These are phyloP conservation scores for Capronia americana DNA, from an alignment of 2,329 filamentous ascomycete species.

Conservation along the genomic window DNA sequence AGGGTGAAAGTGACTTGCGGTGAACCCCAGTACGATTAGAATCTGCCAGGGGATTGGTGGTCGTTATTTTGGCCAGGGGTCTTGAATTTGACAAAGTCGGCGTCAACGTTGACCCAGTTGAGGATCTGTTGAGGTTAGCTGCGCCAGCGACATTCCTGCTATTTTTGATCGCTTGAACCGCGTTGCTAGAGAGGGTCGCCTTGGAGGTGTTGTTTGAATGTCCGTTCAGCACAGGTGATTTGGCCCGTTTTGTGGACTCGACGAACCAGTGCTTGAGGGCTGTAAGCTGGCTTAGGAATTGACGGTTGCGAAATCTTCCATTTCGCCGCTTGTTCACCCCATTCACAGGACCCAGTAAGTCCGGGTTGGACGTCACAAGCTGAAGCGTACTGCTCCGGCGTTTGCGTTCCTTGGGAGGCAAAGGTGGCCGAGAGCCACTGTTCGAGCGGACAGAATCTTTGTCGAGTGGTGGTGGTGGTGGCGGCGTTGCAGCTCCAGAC, in stretches of 20 bases:
- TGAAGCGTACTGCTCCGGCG: conserved; percentile 86
- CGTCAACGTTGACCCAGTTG: conserved; percentile 35
- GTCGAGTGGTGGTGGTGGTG: conserved; percentile 74
- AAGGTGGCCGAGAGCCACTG: conserved; percentile 78
- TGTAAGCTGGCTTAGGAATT: conserved; percentile 66
- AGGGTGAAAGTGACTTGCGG: conserved; percentile 82
- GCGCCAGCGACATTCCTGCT: conserved; percentile 9
- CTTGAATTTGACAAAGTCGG: conserved; percentile 32
- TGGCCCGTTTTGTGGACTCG: conserved; percentile 68
- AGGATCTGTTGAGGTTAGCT: conserved; percentile 26
- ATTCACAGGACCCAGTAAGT: conserved; percentile 62
- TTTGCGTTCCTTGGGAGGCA: conserved; percentile 85
- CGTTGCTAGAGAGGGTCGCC: conserved; percentile 11
- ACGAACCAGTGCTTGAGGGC: conserved; percentile 76
- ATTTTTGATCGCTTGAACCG: conserved; percentile 11
- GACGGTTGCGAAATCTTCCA: conserved; percentile 35
- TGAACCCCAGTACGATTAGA: conserved; percentile 38
- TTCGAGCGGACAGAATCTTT: conserved; percentile 77
- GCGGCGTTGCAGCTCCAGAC: conserved; percentile 55
- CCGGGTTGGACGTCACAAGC: conserved; percentile 74
- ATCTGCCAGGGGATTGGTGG: conserved; percentile 35
- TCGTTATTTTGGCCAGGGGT: conserved; percentile 29
- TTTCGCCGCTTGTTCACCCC: conserved; percentile 56
- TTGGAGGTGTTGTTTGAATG: conserved; percentile 17
- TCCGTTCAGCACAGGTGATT: conserved; percentile 55